Percentiles rank a stretch among this genome's conserved stretches.
These are phyloP conservation scores for Trametes elegans DNA, from an alignment of 768 basidiomycete genomes.

Conservation along the genomic window DNA sequence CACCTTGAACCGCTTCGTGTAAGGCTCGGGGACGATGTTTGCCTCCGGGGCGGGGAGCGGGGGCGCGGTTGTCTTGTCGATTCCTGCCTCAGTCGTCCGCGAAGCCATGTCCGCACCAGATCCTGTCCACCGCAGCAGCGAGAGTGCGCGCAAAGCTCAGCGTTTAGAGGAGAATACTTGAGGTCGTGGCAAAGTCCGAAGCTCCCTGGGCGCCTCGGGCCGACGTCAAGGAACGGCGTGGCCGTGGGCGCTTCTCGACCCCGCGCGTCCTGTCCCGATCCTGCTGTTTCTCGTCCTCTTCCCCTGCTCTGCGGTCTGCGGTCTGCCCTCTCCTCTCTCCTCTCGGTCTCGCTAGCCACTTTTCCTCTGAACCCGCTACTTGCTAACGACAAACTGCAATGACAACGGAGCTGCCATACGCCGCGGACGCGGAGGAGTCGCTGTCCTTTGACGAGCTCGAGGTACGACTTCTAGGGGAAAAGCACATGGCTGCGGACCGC, in stretches of 20 bases:
- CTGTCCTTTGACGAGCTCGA: slow-evolving; percentile 88
- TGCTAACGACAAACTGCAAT: slow-evolving; percentile 30
- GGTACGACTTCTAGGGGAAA: slow-evolving; percentile 39
- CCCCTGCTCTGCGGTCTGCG: neutral
- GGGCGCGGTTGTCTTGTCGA: slow-evolving; percentile 5
- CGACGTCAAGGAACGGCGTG: neutral
- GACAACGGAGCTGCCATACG: slow-evolving; percentile 89
- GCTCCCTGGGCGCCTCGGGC: too few species aligned
- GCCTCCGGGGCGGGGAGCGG: slow-evolving; percentile 24
- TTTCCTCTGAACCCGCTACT: neutral
- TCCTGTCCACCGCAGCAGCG: neutral
- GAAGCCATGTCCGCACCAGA: neutral
- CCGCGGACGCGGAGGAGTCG: slow-evolving; percentile 90
- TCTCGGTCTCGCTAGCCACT: neutral
- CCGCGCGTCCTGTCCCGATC: slow-evolving; percentile 12
- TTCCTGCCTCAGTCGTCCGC: slow-evolving; percentile 3
- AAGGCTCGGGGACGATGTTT: slow-evolving; percentile 30
- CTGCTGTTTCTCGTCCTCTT: neutral
- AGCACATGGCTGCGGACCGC: neutral
- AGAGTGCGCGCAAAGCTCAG: too few species aligned
- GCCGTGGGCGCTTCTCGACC: slow-evolving; percentile 7
- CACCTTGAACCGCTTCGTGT: slow-evolving; percentile 33
- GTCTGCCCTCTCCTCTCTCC: neutral
- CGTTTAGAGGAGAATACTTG: too few species aligned
- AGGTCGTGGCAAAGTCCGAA: too few species aligned